Conservation (phyloP, 2,329 filamentous ascomycete species). For the Beauveria sp. region DNA sequence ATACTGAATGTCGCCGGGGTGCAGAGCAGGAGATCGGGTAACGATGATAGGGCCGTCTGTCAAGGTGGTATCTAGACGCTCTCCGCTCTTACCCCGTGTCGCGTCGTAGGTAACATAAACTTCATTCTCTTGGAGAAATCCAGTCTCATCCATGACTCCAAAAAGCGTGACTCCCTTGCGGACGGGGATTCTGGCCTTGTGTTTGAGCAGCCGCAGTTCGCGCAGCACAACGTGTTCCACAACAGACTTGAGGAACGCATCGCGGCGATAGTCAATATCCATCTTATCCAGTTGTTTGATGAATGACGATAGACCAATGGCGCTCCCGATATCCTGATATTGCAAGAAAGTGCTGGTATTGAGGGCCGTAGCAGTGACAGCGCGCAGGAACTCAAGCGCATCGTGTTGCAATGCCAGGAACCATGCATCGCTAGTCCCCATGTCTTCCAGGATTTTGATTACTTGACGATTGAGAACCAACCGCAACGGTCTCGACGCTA, state of each 20-base stretch:
- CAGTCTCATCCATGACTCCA: conserved; percentile 78
- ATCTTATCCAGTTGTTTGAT: conserved; percentile 52
- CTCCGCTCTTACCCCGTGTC: conserved; percentile 16
- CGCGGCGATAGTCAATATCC: conserved; percentile 56
- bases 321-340: conserved; percentile 50
- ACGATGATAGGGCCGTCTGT: conserved; percentile 46
- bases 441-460: conserved; percentile 81
- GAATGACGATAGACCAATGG: conserved; percentile 53
- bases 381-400: conserved; percentile 52
- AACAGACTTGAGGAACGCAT: conserved; percentile 59
- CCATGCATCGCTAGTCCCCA: conserved; percentile 48
- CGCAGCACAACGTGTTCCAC: conserved; percentile 65
- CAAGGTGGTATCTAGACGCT: conserved; percentile 23
- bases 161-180: conserved; percentile 66
- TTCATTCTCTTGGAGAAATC: conserved; percentile 55
- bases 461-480: conserved; percentile 70
- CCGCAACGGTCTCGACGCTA: conserved; percentile 57
- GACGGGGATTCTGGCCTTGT: conserved; percentile 69
- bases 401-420: conserved; percentile 58
- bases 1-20: conserved; percentile 72
- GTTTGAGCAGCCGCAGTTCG: conserved; percentile 67
- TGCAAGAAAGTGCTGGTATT: conserved; percentile 63
- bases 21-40: conserved; percentile 69
- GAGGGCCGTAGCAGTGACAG: conserved; percentile 46
- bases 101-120: conserved; percentile 57